A percentile compares a stretch with the other conserved stretches of the same genome.
Evolutionary conservation across 805 yeast genomes (phyloP).

Genomic region (Starmerella stigmatis): DNA sequence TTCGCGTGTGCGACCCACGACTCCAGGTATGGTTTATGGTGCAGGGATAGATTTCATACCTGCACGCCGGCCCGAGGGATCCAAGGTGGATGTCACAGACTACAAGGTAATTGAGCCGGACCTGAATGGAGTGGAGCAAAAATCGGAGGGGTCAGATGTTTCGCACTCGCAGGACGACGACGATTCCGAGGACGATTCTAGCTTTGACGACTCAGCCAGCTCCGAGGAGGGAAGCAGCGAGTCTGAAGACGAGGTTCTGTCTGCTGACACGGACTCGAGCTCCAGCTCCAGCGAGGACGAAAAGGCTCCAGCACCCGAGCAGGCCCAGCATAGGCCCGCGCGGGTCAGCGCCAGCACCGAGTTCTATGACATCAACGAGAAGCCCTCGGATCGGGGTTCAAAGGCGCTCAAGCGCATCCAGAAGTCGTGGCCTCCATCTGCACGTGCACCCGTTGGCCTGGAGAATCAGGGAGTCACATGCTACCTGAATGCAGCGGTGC

Average conservation of each 20-base stretch:
- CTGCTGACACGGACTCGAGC: background rate
- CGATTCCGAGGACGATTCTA: constrained; percentile 1
- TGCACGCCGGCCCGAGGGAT: constrained; percentile 47
- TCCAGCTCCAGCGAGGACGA: background rate
- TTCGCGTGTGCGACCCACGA: constrained; percentile 2
- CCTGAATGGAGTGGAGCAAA: background rate
- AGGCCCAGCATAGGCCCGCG: too few relatives aligned
- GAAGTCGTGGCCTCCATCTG: constrained; percentile 50
- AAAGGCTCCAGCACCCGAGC: background rate
- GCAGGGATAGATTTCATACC: constrained; percentile 39
- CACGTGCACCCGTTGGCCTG: constrained; percentile 53
- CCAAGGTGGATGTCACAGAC: constrained; percentile 17
- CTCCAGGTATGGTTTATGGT: constrained; percentile 14
- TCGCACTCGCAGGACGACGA: constrained; percentile 3
- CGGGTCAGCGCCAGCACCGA: background rate
- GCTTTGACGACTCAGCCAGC: constrained; percentile 1
- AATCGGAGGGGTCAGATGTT: background rate
- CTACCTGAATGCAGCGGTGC: constrained; percentile 91
- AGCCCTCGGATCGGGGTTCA: constrained; percentile 51
- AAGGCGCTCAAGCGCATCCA: constrained; percentile 46
- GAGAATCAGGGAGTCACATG: constrained; percentile 92
- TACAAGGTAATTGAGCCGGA: constrained; percentile 14
- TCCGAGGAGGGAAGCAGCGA: background rate
- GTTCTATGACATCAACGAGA: constrained; percentile 53
- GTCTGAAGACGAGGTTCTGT: background rate